These are phyloP conservation scores for Diplogelasinospora grovesii DNA, from an alignment of 495 filamentous ascomycete genomes.

Conservation along the genomic window DNA sequence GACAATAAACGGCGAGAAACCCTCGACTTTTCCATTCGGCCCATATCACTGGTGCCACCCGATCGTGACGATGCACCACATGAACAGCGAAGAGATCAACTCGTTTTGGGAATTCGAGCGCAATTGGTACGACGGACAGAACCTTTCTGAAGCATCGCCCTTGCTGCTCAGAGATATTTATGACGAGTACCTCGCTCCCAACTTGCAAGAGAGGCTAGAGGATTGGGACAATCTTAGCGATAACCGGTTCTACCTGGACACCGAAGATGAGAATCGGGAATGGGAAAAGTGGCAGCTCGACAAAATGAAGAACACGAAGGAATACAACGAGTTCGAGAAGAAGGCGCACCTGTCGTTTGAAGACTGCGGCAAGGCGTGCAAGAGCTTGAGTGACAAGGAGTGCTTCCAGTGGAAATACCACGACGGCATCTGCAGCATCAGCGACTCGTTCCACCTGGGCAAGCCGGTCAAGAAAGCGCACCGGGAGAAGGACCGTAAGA, in stretches of 20 bases:
- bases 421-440: slow-evolving; percentile 24
- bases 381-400: slow-evolving; percentile 20
- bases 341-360: slow-evolving; percentile 34
- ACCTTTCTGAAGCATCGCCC: slow-evolving; percentile 7
- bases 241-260: slow-evolving; percentile 34
- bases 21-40: slow-evolving; percentile 43
- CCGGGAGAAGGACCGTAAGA: slow-evolving; percentile 9
- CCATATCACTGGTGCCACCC: slow-evolving; percentile 53
- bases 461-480: slow-evolving; percentile 19
- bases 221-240: slow-evolving; percentile 48
- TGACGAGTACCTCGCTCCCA: slow-evolving; percentile 32
- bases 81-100: slow-evolving; percentile 47
- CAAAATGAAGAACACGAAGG: slow-evolving; percentile 23
- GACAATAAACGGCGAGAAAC: slow-evolving; percentile 54
- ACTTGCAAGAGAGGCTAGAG: slow-evolving; percentile 24
- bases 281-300: slow-evolving; percentile 22
- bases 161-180: slow-evolving; percentile 43
- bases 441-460: slow-evolving; percentile 26
- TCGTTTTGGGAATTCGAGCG: slow-evolving; percentile 49
- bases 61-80: slow-evolving; percentile 55
- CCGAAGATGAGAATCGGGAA: slow-evolving; percentile 3
- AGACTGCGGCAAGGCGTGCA: slow-evolving; percentile 37
- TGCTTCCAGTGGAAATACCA: slow-evolving; percentile 34
- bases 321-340: slow-evolving; percentile 29
- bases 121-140: slow-evolving; percentile 15